Conservation (phyloP, 225 moss, liverwort and hornwort species). For the Asterella californica region DNA sequence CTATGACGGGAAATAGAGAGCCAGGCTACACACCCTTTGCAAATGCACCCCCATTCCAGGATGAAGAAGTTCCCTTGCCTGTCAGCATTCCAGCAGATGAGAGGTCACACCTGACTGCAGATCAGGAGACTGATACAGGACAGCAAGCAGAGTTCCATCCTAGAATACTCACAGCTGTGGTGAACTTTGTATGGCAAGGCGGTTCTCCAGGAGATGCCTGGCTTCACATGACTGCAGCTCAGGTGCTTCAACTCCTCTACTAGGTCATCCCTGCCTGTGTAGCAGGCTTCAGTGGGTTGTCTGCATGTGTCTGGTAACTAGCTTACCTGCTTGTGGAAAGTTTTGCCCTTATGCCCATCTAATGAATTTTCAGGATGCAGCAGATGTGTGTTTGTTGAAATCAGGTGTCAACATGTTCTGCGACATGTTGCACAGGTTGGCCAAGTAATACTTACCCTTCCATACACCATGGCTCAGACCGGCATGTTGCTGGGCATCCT, state of each 20-base stretch:
- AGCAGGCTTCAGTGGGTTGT: neutral
- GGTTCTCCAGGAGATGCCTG: slow-evolving; percentile 60
- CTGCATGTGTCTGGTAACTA: neutral
- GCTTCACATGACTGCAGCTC: slow-evolving; percentile 73
- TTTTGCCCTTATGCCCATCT: neutral
- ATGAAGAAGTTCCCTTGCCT: no score
- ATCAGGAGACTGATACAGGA: no score
- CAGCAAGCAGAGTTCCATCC: no score
- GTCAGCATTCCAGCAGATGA: no score
- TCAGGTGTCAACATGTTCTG: neutral
- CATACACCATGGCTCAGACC: slow-evolving; percentile 27
- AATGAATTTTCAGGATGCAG: neutral
- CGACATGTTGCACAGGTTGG: slow-evolving; percentile 17
- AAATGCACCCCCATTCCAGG: no score
- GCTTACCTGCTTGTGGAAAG: neutral
- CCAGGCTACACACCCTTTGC: no score
- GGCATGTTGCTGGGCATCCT: slow-evolving; percentile 17
- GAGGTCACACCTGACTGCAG: no score
- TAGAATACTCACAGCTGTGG: neutral
- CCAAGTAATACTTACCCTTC: slow-evolving; percentile 22
- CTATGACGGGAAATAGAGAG: no score
- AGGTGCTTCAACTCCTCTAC: slow-evolving; percentile 33
- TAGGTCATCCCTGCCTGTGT: neutral
- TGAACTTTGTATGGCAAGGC: slow-evolving; percentile 19
- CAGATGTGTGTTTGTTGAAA: neutral